Percentiles rank a stretch among this genome's conserved stretches.
Conservation (phyloP, 345 rosid genomes). For the Salix purpurea region DNA sequence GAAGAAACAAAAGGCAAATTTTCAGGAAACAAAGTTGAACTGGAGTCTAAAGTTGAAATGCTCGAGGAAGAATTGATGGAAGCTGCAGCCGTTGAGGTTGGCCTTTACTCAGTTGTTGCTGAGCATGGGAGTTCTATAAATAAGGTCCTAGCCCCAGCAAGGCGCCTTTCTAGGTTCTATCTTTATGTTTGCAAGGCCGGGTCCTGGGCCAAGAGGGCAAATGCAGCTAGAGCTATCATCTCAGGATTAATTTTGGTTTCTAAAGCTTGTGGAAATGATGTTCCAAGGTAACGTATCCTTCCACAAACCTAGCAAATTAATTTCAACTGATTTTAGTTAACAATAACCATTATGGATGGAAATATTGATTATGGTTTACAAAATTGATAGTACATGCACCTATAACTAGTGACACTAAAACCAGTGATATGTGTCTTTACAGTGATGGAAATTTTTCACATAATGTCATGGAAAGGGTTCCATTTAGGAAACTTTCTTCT, state of each 20-base stretch:
- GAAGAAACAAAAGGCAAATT: constrained; percentile 17
- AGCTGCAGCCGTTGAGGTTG: constrained; percentile 83
- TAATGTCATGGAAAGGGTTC: neutral
- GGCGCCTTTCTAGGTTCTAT: constrained; percentile 86
- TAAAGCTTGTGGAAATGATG: constrained; percentile 93
- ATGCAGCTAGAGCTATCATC: constrained; percentile 66
- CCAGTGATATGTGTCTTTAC: neutral
- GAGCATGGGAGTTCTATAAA: constrained; percentile 84
- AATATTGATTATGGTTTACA: neutral
- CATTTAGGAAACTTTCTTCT: neutral
- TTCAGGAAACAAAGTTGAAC: constrained; percentile 33
- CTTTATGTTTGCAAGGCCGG: constrained; percentile 61
- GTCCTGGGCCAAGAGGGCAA: constrained; percentile 47
- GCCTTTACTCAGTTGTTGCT: constrained; percentile 79
- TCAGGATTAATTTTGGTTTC: constrained; percentile 86
- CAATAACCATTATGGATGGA: neutral
- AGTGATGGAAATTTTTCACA: neutral
- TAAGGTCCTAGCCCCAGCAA: constrained; percentile 87
- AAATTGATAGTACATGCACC: neutral
- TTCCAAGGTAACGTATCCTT: constrained; percentile 56
- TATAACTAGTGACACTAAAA: neutral
- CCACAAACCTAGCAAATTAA: constrained; percentile 1
- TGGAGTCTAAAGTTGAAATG: constrained; percentile 50
- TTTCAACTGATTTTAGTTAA: constrained; percentile 1
- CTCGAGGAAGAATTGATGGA: constrained; percentile 86